These are phyloP conservation scores for Ananas comosus DNA, from an alignment of 176 grass and related monocot genomes.

Conservation along the genomic window DNA sequence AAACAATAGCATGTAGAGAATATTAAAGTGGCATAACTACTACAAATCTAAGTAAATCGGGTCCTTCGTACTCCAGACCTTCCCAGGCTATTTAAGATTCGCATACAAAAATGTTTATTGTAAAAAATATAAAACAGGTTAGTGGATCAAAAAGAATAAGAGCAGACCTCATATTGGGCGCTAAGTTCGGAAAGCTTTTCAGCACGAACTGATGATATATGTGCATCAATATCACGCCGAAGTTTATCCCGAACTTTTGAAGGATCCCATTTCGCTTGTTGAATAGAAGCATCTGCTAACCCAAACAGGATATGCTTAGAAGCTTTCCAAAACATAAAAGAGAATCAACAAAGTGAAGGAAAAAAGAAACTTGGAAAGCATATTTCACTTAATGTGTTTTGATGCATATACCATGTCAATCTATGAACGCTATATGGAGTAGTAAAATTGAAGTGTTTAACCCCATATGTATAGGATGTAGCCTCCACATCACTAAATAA, in stretches of 20 bases:
- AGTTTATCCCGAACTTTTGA: slow-evolving; percentile 89
- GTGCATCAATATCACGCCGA: slow-evolving; percentile 73
- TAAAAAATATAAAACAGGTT: neutral
- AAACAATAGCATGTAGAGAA: neutral
- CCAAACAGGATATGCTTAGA: slow-evolving; percentile 12
- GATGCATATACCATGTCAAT: too few relatives aligned
- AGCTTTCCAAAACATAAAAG: slow-evolving; percentile 9
- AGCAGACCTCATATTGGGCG: slow-evolving; percentile 70
- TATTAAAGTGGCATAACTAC: neutral
- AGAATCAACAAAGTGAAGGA: neutral
- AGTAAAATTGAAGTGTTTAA: too few relatives aligned
- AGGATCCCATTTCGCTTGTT: slow-evolving; percentile 88
- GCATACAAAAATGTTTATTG: neutral
- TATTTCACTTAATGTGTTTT: neutral
- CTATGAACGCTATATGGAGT: too few relatives aligned
- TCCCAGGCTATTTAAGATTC: neutral
- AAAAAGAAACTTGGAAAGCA: slow-evolving; percentile 14
- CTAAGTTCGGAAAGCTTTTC: slow-evolving; percentile 72
- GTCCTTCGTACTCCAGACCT: slow-evolving; percentile 1
- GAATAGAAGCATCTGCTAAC: slow-evolving; percentile 74
- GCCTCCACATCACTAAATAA: too few relatives aligned
- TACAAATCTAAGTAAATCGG: neutral
- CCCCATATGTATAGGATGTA: too few relatives aligned
- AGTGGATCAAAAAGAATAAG: slow-evolving; percentile 12
- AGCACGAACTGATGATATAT: slow-evolving; percentile 67